Base-by-base conservation (phyloP, 2,329 filamentous ascomycete genomes). In the Cephalotrichum gorgonifer region DNA sequence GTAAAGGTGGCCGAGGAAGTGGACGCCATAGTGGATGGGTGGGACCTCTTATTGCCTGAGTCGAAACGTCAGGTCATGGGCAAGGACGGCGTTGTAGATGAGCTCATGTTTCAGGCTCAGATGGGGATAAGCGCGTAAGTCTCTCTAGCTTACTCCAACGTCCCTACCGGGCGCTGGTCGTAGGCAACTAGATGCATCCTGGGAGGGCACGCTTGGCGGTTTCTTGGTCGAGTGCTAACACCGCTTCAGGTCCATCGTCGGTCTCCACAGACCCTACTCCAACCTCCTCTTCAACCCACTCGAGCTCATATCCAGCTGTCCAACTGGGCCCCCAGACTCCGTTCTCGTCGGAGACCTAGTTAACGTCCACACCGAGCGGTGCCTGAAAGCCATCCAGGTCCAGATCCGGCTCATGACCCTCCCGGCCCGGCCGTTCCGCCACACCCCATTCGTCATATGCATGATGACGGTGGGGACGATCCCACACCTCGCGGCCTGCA, bases 361-460 rank as follows among this genome's bases (percentile, higher is more conserved):
- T 1, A 65, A 64, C 48, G 54, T 71, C 2, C 68, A 71, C 49
- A 71, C 68, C 1, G 53, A 61, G 9, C 64, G 66, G 12, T 64
- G 65, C 2, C 54, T 70, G 4, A 58, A 61, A 5, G 57, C 68
- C 0, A 61, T 64, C 2, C 62, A 70, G 39, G 62, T 59, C 1
- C 67, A 70, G 28, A 60, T 70, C 20, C 60, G 61, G 1, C 61
- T 71, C 0, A 44, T 71, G 12, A 57, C 67, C 1, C 51, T 71
- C 4, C 67, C 68, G 0, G 55, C 54, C 0, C 53, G 53, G 2
- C 57, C 56, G 12, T 67, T 66, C 35, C 51, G 58, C 41, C 67
- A 71, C 48, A 64, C 59, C 0, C 68, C 68, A 0, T 71, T 71
- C 38, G 57, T 56, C 0, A 66, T 63, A 0, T 71, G 68, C 55